Percentiles rank a stretch among this genome's conserved stretches.
phyloP scores from a whole-genome alignment of 768 basidiomycete species.

The Phanerodontia chrysosporium region DNA sequence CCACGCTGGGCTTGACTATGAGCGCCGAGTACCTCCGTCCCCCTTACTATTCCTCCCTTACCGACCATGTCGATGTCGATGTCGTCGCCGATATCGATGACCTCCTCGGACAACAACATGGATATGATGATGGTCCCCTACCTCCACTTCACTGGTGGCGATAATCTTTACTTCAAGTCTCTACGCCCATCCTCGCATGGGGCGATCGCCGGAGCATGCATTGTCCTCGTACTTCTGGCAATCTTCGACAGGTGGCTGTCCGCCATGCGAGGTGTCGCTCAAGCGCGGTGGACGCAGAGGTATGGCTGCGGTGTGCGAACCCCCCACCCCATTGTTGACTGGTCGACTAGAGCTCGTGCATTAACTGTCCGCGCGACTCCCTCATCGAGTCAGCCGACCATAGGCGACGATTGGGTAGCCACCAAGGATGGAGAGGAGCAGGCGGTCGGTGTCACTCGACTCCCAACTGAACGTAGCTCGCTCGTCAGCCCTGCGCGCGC shows the following conservation, averaged over 20 bases:
- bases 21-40: background rate
- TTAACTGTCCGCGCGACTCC: background rate
- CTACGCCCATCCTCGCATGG: conserved; percentile 68
- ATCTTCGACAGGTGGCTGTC: conserved; percentile 68
- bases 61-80: conserved; percentile 9
- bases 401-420: background rate
- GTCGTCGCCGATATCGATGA: background rate
- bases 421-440: conserved; percentile 8
- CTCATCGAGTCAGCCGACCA: background rate
- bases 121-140: conserved; percentile 40
- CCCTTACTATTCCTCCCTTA: background rate
- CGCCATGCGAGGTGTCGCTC: conserved; percentile 49
- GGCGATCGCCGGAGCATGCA: conserved; percentile 70
- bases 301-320: conserved; percentile 19
- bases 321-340: too few species aligned
- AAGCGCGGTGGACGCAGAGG: conserved; percentile 58
- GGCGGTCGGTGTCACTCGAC: background rate
- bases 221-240: conserved; percentile 64
- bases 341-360: background rate
- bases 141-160: conserved; percentile 64
- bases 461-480: background rate
- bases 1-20: background rate
- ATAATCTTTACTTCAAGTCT: conserved; percentile 60
- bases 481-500: conserved; percentile 11
- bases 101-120: background rate